These are phyloP conservation scores for Exophiala alcalophila DNA, from an alignment of 2,329 filamentous ascomycete species.

Conservation along the genomic window DNA sequence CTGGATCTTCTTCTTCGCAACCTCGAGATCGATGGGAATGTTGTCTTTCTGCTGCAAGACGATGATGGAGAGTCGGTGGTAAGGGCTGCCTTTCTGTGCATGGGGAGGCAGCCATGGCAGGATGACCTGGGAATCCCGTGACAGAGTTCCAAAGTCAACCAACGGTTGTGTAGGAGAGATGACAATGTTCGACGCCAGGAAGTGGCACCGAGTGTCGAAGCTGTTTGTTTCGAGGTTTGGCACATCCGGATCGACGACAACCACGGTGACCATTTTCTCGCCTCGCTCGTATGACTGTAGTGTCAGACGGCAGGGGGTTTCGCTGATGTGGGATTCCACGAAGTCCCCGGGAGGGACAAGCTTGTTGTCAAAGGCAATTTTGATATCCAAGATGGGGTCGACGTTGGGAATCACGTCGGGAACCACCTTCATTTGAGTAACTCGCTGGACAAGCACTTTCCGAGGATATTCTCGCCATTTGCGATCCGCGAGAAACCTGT, in stretches of 20 bases:
- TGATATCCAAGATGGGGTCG: slow-evolving; percentile 74
- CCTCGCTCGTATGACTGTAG: slow-evolving; percentile 83
- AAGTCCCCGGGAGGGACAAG: slow-evolving; percentile 73
- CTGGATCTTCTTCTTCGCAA: slow-evolving; percentile 52
- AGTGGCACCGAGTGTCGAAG: slow-evolving; percentile 83
- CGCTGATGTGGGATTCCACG: slow-evolving; percentile 70
- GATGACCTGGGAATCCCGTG: slow-evolving; percentile 63
- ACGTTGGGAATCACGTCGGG: slow-evolving; percentile 83
- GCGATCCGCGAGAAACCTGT: slow-evolving; percentile 79
- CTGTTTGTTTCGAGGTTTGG: slow-evolving; percentile 71
- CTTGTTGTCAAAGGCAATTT: slow-evolving; percentile 71
- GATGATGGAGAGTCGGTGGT: slow-evolving; percentile 83
- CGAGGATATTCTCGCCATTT: slow-evolving; percentile 86
- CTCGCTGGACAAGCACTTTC: slow-evolving; percentile 76
- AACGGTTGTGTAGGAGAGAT: slow-evolving; percentile 60
- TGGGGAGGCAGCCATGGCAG: slow-evolving; percentile 81
- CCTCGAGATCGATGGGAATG: slow-evolving; percentile 55
- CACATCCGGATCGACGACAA: slow-evolving; percentile 86
- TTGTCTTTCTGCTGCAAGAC: slow-evolving; percentile 74
- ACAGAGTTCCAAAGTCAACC: slow-evolving; percentile 63
- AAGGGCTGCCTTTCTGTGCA: slow-evolving; percentile 83
- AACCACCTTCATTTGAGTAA: slow-evolving; percentile 79
- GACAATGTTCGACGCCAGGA: slow-evolving; percentile 72
- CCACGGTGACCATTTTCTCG: slow-evolving; percentile 76
- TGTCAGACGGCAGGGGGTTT: slow-evolving; percentile 69